These are phyloP conservation scores for Solanum medicagineum DNA, from an alignment of 257 asterid species.

Conservation along the genomic window DNA sequence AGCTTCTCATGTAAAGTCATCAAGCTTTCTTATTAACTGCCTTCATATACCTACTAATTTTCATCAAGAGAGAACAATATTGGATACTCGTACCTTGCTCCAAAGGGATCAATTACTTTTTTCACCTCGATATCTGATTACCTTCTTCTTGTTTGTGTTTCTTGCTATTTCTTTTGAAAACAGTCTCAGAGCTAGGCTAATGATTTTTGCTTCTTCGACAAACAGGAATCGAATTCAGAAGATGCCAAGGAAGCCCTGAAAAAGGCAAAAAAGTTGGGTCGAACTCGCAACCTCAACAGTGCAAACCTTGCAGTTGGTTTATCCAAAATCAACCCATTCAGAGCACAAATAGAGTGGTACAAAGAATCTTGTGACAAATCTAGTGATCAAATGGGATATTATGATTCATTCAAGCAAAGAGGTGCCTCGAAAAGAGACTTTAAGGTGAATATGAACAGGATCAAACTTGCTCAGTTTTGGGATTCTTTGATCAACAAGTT, in stretches of 20 bases:
- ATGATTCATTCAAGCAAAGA: constrained; percentile 65
- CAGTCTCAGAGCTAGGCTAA: neutral
- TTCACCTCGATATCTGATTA: neutral
- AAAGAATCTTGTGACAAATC: constrained; percentile 55
- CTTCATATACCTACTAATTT: neutral
- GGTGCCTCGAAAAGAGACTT: constrained; percentile 38
- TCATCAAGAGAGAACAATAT: neutral
- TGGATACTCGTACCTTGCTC: neutral
- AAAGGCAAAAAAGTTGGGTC: constrained; percentile 50
- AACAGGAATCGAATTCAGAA: constrained; percentile 40
- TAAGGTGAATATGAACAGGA: constrained; percentile 44
- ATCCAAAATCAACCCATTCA: constrained; percentile 42
- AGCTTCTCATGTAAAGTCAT: constrained; percentile 26
- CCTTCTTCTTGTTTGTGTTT: neutral
- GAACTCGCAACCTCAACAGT: constrained; percentile 53
- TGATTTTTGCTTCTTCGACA: neutral
- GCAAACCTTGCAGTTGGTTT: constrained; percentile 60
- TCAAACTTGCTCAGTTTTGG: constrained; percentile 57
- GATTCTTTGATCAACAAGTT: constrained; percentile 44
- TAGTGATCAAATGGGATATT: constrained; percentile 67
- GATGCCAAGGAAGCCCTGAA: constrained; percentile 43
- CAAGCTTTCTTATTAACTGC: neutral
- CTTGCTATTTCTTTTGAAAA: neutral
- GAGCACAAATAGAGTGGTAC: constrained; percentile 83
- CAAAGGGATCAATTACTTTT: neutral